Conservation (phyloP, 257 asterid genomes). For the Solanum arcanum region DNA sequence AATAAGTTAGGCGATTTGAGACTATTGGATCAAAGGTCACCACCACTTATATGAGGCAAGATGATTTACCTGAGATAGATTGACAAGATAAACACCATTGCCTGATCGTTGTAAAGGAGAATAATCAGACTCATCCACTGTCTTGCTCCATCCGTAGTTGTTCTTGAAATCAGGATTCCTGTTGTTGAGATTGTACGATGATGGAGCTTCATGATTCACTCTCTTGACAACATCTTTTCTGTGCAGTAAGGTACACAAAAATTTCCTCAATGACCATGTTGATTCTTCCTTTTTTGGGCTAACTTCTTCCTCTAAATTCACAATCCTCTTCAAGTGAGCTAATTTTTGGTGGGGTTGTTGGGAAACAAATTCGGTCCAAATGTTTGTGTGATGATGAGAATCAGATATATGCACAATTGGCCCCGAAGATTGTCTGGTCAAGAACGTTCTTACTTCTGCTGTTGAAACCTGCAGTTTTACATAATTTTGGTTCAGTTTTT, state of each 20-base stretch:
- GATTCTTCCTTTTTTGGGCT: constrained; percentile 1
- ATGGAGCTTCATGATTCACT: constrained; percentile 23
- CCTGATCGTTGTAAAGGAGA: constrained; percentile 43
- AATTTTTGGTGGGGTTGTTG: constrained; percentile 20
- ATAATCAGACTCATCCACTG: constrained; percentile 47
- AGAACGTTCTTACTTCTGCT: constrained; percentile 25
- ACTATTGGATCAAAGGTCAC: not conserved
- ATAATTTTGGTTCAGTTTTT: not conserved
- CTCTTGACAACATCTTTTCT: not conserved
- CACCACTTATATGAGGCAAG: not conserved
- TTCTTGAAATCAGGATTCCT: constrained; percentile 48
- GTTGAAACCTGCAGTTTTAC: constrained; percentile 34
- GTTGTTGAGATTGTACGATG: constrained; percentile 51
- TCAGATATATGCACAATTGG: constrained; percentile 40
- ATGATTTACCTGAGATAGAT: constrained; percentile 52
- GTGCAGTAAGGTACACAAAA: constrained; percentile 19
- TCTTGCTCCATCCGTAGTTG: constrained; percentile 67
- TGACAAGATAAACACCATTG: constrained; percentile 28
- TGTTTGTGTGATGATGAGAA: constrained; percentile 22
- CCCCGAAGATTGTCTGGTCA: constrained; percentile 34
- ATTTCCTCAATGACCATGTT: constrained; percentile 52
- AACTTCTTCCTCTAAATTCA: not conserved
- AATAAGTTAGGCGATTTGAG: not conserved
- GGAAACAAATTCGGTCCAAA: constrained; percentile 43
- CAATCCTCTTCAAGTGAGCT: constrained; percentile 39